Evolutionary conservation across 768 basidiomycete genomes (phyloP).

Genomic region (Boletus rufocinnamomeus): DNA sequence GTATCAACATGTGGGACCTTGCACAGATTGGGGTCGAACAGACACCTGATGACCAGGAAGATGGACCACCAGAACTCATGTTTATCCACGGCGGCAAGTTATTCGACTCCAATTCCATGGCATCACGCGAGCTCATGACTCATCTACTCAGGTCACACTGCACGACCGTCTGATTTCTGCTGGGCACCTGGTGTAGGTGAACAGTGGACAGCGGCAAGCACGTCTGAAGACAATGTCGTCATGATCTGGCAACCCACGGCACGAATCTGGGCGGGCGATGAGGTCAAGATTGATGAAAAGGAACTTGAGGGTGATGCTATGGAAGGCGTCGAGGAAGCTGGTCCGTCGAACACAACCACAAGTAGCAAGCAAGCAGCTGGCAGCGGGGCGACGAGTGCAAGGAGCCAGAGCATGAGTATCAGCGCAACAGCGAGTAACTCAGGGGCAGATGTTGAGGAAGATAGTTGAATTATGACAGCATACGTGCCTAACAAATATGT

Average conservation of each 20-base stretch:
- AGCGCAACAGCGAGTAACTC: slow-evolving; percentile 52
- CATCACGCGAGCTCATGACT: slow-evolving; percentile 3
- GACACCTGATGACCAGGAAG: slow-evolving; percentile 97
- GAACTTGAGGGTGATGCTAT: slow-evolving; percentile 82
- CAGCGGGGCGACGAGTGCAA: slow-evolving; percentile 43
- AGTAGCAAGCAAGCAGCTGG: slow-evolving; percentile 20
- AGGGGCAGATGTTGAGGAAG: slow-evolving; percentile 48
- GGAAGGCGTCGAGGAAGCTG: slow-evolving; percentile 64
- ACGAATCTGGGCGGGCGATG: slow-evolving; percentile 91
- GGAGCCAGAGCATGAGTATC: slow-evolving; percentile 63
- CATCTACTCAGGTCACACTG: slow-evolving; percentile 67
- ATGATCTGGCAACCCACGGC: slow-evolving; percentile 98
- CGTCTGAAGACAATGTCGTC: slow-evolving; percentile 96
- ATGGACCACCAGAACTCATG: slow-evolving; percentile 94
- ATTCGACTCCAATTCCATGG: not conserved
- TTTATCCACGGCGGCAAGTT: slow-evolving; percentile 91
- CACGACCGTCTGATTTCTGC: slow-evolving; percentile 89
- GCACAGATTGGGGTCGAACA: slow-evolving; percentile 92
- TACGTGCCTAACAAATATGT: slow-evolving; percentile 13
- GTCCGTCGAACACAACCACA: slow-evolving; percentile 21
- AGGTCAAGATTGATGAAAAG: slow-evolving; percentile 79
- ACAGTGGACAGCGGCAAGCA: slow-evolving; percentile 81
- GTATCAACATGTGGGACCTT: slow-evolving; percentile 95
- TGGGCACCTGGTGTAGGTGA: slow-evolving; percentile 88
- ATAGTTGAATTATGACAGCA: slow-evolving; percentile 24